Conservation (phyloP, 2,329 filamentous ascomycete genomes). For the Neoscytalidium dimidiatum region DNA sequence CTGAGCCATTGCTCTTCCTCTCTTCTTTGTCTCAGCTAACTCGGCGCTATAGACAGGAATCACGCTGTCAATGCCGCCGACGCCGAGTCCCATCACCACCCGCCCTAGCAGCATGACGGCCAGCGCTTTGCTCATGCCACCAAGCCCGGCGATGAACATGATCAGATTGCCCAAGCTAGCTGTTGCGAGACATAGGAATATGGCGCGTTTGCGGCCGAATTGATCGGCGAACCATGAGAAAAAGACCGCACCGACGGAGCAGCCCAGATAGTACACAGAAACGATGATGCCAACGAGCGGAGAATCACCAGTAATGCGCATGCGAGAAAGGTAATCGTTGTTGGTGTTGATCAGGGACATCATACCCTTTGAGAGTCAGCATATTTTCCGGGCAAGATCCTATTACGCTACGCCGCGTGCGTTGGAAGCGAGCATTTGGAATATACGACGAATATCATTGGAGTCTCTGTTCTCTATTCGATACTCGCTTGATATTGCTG, state of each 20-base stretch:
- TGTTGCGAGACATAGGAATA: constrained; percentile 57
- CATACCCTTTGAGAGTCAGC: constrained; percentile 41
- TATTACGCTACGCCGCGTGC: not conserved
- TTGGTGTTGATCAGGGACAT: constrained; percentile 60
- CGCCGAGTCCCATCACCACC: constrained; percentile 58
- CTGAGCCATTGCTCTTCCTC: constrained; percentile 61
- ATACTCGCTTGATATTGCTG: too few species aligned
- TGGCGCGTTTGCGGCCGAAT: constrained; percentile 56
- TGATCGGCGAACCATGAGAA: constrained; percentile 59
- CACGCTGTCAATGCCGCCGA: constrained; percentile 62
- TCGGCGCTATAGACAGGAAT: constrained; percentile 63
- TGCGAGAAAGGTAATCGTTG: constrained; percentile 57
- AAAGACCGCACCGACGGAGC: constrained; percentile 57
- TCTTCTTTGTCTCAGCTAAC: constrained; percentile 56
- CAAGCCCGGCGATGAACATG: constrained; percentile 61
- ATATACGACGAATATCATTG: too few species aligned
- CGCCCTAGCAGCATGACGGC: constrained; percentile 53
- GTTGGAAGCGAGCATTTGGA: not conserved
- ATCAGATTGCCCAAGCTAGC: constrained; percentile 59
- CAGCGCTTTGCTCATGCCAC: constrained; percentile 43
- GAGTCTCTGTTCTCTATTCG: too few species aligned
- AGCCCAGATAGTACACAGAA: constrained; percentile 64
- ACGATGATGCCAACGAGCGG: constrained; percentile 62
- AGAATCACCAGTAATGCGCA: constrained; percentile 54
- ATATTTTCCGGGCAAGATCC: not conserved